A percentile compares a stretch with the other conserved stretches of the same genome.
phyloP scores from a whole-genome alignment of 176 grass and related monocot species.

The Neostapfia colusana region DNA sequence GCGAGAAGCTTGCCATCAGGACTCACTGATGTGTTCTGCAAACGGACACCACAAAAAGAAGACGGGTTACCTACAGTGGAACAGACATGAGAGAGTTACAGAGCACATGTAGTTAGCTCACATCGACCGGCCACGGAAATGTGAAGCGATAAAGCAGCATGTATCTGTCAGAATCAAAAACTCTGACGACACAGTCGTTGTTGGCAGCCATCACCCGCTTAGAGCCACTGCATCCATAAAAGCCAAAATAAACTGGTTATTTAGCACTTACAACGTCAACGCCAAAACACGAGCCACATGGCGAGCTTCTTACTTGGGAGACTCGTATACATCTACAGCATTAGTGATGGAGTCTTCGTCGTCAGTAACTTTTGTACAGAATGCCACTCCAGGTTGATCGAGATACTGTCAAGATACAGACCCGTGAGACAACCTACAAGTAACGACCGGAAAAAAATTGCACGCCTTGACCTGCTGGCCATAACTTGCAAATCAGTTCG shows the following conservation, averaged over 20 bases:
- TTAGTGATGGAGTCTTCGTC: slow-evolving; percentile 67
- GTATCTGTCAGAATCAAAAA: slow-evolving; percentile 50
- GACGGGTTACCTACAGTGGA: neutral
- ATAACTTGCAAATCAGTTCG: slow-evolving; percentile 82
- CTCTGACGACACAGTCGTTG: slow-evolving; percentile 58
- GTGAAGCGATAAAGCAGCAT: slow-evolving; percentile 36
- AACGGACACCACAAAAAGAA: neutral
- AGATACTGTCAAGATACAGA: slow-evolving; percentile 43
- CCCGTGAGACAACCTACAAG: neutral
- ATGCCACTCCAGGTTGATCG: slow-evolving; percentile 55
- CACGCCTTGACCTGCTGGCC: neutral
- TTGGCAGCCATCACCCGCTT: slow-evolving; percentile 49
- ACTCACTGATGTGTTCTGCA: slow-evolving; percentile 54
- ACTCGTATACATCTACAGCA: slow-evolving; percentile 54
- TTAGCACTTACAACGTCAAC: neutral
- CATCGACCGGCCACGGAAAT: slow-evolving; percentile 71
- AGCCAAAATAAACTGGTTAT: neutral
- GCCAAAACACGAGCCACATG: neutral
- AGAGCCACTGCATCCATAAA: slow-evolving; percentile 47
- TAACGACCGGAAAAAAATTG: neutral
- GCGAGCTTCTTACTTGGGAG: slow-evolving; percentile 53
- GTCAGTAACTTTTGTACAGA: slow-evolving; percentile 59
- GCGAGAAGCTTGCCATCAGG: slow-evolving; percentile 71
- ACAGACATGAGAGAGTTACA: slow-evolving; percentile 9
- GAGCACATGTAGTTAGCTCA: slow-evolving; percentile 33